Evolutionary conservation across 257 asterid species (phyloP).

Genomic region (Penstemon barbatus): DNA sequence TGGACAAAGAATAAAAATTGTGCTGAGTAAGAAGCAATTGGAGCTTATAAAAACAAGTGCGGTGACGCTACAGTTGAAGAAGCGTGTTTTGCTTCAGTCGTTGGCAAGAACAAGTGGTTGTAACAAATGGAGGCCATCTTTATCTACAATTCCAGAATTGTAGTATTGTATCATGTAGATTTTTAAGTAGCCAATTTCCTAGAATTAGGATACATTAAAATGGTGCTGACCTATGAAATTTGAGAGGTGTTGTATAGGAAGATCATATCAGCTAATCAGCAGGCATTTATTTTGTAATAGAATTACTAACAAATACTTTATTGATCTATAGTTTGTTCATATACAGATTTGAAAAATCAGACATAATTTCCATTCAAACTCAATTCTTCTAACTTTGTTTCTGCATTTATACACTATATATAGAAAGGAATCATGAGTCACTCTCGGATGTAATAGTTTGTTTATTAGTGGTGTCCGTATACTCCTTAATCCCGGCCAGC

Average conservation of each 20-base stretch:
- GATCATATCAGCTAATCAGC: background rate
- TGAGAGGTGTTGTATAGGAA: slow-evolving; percentile 20
- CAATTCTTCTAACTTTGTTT: slow-evolving; percentile 28
- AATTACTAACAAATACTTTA: slow-evolving; percentile 21
- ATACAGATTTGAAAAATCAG: slow-evolving; percentile 26
- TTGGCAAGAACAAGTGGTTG: background rate
- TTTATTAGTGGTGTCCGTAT: background rate
- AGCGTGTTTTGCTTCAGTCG: background rate
- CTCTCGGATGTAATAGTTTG: slow-evolving; percentile 6
- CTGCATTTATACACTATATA: slow-evolving; percentile 28
- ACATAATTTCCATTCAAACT: slow-evolving; percentile 19
- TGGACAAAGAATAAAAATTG: background rate
- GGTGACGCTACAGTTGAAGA: background rate
- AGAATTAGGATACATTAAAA: background rate
- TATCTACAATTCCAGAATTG: slow-evolving; percentile 53
- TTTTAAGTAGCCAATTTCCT: slow-evolving; percentile 22
- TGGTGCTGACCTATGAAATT: slow-evolving; percentile 6
- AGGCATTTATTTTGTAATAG: slow-evolving; percentile 5
- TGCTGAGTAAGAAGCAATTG: background rate
- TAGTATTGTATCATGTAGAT: background rate
- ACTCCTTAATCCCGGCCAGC: background rate
- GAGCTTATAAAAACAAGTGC: background rate
- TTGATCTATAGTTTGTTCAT: slow-evolving; percentile 26
- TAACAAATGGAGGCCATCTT: slow-evolving; percentile 41
- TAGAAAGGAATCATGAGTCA: slow-evolving; percentile 14